Base-by-base conservation (phyloP, 805 yeast species). In the Saturnispora sanitii region DNA sequence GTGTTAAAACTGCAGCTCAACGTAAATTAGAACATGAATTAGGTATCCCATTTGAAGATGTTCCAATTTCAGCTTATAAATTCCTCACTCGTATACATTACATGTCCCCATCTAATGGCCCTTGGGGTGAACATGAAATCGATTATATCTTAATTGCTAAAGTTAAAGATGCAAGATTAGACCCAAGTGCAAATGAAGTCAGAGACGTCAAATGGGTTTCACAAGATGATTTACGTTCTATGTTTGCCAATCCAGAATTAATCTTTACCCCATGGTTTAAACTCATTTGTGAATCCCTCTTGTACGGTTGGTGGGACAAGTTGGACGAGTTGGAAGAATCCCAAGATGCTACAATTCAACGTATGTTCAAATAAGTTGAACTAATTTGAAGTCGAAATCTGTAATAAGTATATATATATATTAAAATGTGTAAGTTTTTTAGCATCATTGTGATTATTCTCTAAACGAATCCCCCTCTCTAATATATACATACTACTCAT, bases 251-350 rank as follows among this genome's bases (percentile, higher is more conserved):
- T 57, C 46, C 52, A 7, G 30, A 41, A 5, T 68, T 82, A 46
- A 68, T 75, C 9, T 92, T 92, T 64, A 92, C 99, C 4, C 99
- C 99, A 4, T 92, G 99, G 99, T 92, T 92, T 68, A 86, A 85
- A 62, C 73, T 92, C 49, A 92, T 92, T 51, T 92, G 98, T 60
- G 88, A 92, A 57, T 76, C 83, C 35, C 85, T 84, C 55, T 67
- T 92, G 55, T 92, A 83, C 66, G 69, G 82, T 47, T 92, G 99
- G 99, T 92, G 99, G 99, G 75, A 70, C 21, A 69, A 75, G 45
- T 66, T 88, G 47, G 78, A 75, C 55, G 65, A 71, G 46, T 66
- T 84, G 47, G 70, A 71, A 5, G 56, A 64, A 34, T 76, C 71
- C 49, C 60, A 62, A 44, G 72, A 66, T 47, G 60, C 64, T n/a